Percentiles rank a stretch among this genome's conserved stretches.
Conservation (phyloP, 2,329 filamentous ascomycete species). For the Nectriaceae sp. region DNA sequence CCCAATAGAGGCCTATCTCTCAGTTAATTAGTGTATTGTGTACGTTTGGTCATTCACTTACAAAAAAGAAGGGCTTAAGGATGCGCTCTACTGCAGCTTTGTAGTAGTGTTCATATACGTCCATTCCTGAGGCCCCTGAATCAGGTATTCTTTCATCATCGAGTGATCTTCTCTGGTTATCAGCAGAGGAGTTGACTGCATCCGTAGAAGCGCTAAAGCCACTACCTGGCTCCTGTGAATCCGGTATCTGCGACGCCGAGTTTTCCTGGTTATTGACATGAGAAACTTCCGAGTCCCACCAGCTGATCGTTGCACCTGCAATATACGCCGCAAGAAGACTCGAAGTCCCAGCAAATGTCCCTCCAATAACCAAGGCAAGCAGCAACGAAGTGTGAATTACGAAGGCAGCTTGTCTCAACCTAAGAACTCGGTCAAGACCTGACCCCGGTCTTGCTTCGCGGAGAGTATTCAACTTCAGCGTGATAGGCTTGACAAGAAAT, state of each 20-base stretch:
- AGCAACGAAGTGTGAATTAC: conserved; percentile 51
- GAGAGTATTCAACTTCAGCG: conserved; percentile 33
- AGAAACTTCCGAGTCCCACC: conserved; percentile 53
- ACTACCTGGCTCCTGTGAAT: too few species aligned
- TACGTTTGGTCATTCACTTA: conserved; percentile 35
- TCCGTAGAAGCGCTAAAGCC: too few species aligned
- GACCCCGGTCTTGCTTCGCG: conserved; percentile 26
- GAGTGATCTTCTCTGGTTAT: too few species aligned
- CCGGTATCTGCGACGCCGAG: not conserved
- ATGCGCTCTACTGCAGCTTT: conserved; percentile 46
- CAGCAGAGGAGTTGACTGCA: too few species aligned
- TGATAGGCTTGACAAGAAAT: conserved; percentile 45
- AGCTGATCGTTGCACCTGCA: conserved; percentile 58
- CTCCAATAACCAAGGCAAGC: conserved; percentile 48
- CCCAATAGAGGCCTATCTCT: conserved; percentile 59
- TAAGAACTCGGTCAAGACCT: conserved; percentile 27
- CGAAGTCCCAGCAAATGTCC: conserved; percentile 63
- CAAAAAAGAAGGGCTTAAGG: conserved; percentile 74
- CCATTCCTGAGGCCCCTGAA: conserved; percentile 11
- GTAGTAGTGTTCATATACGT: conserved; percentile 33
- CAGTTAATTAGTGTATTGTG: not conserved
- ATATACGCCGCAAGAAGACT: conserved; percentile 65
- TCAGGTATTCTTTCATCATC: too few species aligned
- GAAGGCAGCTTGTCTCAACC: conserved; percentile 39
- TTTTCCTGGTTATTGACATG: conserved; percentile 11